These are phyloP conservation scores for Botrytis galanthina DNA, from an alignment of 2,329 filamentous ascomycete genomes.

Conservation along the genomic window DNA sequence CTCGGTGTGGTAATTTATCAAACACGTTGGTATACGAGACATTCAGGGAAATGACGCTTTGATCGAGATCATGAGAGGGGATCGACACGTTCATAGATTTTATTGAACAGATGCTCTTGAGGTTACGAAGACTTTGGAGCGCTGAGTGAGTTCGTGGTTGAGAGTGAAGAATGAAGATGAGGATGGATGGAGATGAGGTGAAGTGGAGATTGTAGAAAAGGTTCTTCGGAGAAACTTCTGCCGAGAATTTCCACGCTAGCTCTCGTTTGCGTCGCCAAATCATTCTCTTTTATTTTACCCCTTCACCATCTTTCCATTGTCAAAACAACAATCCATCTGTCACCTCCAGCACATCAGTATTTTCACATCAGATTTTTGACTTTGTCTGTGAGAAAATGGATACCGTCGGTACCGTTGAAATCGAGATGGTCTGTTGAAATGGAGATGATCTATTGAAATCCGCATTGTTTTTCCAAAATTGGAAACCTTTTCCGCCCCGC, in stretches of 20 bases:
- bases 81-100: not conserved
- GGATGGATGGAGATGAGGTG: not conserved
- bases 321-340: not conserved
- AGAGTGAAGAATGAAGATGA: not conserved
- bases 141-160: not conserved
- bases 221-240: not conserved
- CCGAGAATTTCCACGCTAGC: not conserved
- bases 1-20: not conserved
- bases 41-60: not conserved
- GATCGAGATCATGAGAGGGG: not conserved
- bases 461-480: constrained; percentile 7
- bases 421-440: no score
- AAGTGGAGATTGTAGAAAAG: not conserved
- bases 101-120: not conserved
- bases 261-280: constrained; percentile 12
- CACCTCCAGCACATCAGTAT: not conserved
- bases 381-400: not conserved
- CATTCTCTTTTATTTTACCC: not conserved
- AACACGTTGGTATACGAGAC: constrained; percentile 6
- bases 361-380: not conserved
- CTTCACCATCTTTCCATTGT: not conserved
- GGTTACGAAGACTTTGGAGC: not conserved
- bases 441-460: not conserved
- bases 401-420: not conserved
- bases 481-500: constrained; percentile 10